Conservation (phyloP, 2,329 filamentous ascomycete genomes). For the Plenodomus lindquistii region DNA sequence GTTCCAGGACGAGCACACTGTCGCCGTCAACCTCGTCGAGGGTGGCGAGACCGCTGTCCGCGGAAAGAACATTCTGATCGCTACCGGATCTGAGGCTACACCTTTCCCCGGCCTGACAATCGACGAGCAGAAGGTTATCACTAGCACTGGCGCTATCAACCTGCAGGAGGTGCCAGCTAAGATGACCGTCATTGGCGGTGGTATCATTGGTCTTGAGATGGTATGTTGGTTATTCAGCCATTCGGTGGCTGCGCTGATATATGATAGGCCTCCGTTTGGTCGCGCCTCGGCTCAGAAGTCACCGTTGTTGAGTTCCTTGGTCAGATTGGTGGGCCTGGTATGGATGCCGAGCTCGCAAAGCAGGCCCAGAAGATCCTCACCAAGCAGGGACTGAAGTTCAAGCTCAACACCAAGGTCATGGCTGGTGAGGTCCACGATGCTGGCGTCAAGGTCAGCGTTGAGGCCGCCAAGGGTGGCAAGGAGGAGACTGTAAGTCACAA, state of each 20-base stretch:
- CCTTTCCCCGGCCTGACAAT: slow-evolving; percentile 95
- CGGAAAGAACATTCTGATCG: slow-evolving; percentile 98
- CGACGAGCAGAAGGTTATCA: slow-evolving; percentile 96
- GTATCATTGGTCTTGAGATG: slow-evolving; percentile 99
- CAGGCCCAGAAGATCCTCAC: slow-evolving; percentile 85
- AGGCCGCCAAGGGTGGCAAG: slow-evolving; percentile 96
- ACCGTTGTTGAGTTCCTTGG: slow-evolving; percentile 96
- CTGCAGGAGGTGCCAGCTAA: slow-evolving; percentile 91
- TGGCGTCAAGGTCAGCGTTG: slow-evolving; percentile 78
- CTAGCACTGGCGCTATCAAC: slow-evolving; percentile 91
- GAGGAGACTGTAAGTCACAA: slow-evolving; percentile 72
- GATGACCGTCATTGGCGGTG: slow-evolving; percentile 96
- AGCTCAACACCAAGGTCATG: slow-evolving; percentile 93
- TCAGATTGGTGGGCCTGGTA: slow-evolving; percentile 96
- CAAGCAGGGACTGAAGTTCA: slow-evolving; percentile 98
- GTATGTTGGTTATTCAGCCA: slow-evolving; percentile 48
- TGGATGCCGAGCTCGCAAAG: slow-evolving; percentile 95
- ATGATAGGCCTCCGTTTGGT: slow-evolving; percentile 82
- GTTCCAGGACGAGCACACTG: slow-evolving; percentile 85
- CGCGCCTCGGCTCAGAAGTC: slow-evolving; percentile 87
- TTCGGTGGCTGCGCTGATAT: slow-evolving; percentile 23
- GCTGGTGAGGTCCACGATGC: slow-evolving; percentile 80
- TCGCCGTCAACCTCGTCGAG: slow-evolving; percentile 87
- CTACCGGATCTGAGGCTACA: slow-evolving; percentile 91
- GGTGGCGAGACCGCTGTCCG: slow-evolving; percentile 85